Evolutionary conservation across 106 monocot genomes (phyloP), one percentile per base, ranked within the genome.

Genomic region (Gastrodia elata): DNA sequence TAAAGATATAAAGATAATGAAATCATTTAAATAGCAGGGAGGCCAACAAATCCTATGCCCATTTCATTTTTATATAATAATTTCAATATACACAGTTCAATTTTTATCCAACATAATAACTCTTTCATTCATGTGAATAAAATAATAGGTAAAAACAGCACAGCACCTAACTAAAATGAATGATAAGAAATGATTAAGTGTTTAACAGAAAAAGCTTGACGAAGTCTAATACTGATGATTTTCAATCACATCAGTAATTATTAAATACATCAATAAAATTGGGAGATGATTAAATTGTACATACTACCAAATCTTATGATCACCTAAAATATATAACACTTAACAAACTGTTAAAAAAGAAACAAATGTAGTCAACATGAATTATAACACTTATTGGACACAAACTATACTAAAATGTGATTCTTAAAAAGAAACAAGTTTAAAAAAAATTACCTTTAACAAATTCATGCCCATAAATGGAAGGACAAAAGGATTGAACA

Each of bases 401-500:
- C n/a, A 39, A 10, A 11, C 10, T 9, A 8, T 26, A 69, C 6
- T 69, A 69, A 24, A 69, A 69, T 69, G 67, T 35, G 22, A n/a
- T 11, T 3, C 8, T 56, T 34, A 32, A n/a, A 2, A 56, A 38
- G 9, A 34, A 36, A 73, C 11, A 20, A 24, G 30, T 16, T 16
- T 68, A 25, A 46, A 2, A 24, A 38, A 76, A 1, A 35, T 38
- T 76, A 98, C 98, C 98, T 93, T 98, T 98, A 14, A 98, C 98
- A 80, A 93, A 90, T 78, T 93, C 93, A 81, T 98, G 98, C 7
- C 98, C 98, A 89, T 98, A 98, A 58, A 98, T 98, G 44, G 98
- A 93, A 27, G 93, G 98, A 71, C 98, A 98, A 22, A 98, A 79
- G 20, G 98, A 98, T 8, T 98, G 98, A 79, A 98, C 73, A 69